Base-by-base conservation (phyloP, 2,329 filamentous ascomycete species). In the Amesomyces nigricolor region DNA sequence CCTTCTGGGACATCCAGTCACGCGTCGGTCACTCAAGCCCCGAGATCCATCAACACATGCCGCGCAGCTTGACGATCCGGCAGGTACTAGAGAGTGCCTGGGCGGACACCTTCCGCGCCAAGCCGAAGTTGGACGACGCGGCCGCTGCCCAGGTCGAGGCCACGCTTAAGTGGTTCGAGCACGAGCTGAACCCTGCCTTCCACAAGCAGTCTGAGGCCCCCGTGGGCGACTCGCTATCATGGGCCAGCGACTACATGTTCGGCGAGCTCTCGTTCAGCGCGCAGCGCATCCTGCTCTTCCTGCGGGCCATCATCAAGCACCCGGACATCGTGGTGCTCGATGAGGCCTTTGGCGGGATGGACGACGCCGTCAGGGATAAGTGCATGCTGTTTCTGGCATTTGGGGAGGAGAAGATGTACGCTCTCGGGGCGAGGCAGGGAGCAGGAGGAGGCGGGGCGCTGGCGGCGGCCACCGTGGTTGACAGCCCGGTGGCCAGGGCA, bases 11-110 rank as follows among this genome's bases (percentile, higher is more conserved):
- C 60, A 83, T 99, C 7, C 94, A 97, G 69, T 79, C 85, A 0
- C 85, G 89, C 22, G 89, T 99, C 61, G 94, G 94, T 10, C 91
- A 97, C 69, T 94, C 91, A 0, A 95, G 89, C 58, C 94, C 94
- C 0, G 94, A 97, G 68, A 88, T 97, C 4, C 91, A 97, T 65
- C 86, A 89, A 51, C 91, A 95, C 70, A 96, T 97, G 73, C 92
- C 94, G 0, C 85, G 86, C 47, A 77, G 80, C 37, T 75, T 96
- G 46, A 86, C 85, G 0, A 73, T 96, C 9, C 81, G 89, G 2
- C 79, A 86, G 48, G 81, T 89, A 0, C 69, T 99, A 0, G 89
- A 94, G 67, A 92, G 86, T 48, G 91, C 92, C 0, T 97, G 90
- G 86, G 87, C 91, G 1, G 89, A 95, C 56, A 96, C 94, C 0